Evolutionary conservation across 176 grass and related monocot genomes (phyloP), one percentile per base, ranked within the genome.

Genomic region (Thinopyrum elongatum): DNA sequence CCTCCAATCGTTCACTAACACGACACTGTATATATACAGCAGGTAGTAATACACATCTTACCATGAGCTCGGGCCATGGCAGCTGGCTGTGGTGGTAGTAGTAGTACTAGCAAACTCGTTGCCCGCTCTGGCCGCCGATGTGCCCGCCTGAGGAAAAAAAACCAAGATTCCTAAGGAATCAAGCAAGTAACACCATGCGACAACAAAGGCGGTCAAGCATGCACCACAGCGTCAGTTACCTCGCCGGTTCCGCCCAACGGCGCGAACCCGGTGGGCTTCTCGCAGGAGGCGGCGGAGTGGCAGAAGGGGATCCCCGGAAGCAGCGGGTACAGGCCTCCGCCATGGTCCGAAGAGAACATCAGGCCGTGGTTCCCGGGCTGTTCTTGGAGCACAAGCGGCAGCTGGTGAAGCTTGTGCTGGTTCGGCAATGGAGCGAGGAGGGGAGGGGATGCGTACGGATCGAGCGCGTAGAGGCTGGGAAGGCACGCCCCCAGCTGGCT

Each of bases 281-380:
- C 86, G 77, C 61, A 71, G 31, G 70, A 22, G 22, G 68, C 78
- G 81, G 3, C 36, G 34, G 76, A 49, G 69, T 62, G 63, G 82
- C 70, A 77, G 82, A 91, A 88, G 7, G 86, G 90, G 77, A 88
- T 85, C 39, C 86, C 90, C 5, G 86, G 82, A 16, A 88, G 86
- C 21, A 91, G 70, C 62, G 86, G 90, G 41, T 91, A 91, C 49
- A 91, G 26, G 53, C 71, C 25, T 0, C 87, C 39, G 5, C 66
- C 51, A 34, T 84, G 76, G 49, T 81, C 69, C 13, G 86, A 76
- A 17, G 81, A 76, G 53, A 88, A 72, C 86, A 88, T 81, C 63
- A 85, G 17, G 76, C 47, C 89, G 80, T 81, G 89, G 77, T 68
- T 77, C 38, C 68, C 89, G 2, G 63, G 27, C 47, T 82, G 82